Evolutionary conservation across 305 asterid species (phyloP).

Genomic region (Solanum chacoense): DNA sequence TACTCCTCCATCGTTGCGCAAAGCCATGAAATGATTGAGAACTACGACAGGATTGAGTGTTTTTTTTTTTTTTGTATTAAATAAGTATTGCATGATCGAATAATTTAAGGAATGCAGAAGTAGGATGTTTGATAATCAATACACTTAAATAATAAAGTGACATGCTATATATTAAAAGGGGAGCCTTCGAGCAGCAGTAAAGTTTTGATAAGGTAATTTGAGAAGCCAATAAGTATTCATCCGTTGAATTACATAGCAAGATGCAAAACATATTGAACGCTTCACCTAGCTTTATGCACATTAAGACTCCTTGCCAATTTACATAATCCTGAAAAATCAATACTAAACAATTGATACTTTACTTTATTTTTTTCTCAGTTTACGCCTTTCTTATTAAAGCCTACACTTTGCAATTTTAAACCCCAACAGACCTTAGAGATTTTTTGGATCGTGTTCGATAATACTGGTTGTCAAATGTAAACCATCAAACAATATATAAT

Average conservation of each 20-base stretch:
- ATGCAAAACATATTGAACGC: neutral
- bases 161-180: neutral
- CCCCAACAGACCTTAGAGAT: neutral
- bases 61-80: neutral
- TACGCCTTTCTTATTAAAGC: neutral
- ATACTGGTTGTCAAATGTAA: neutral
- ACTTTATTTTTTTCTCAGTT: neutral
- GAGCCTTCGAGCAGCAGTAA: no score
- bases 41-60: neutral
- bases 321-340: neutral
- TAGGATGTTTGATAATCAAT: neutral
- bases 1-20: neutral
- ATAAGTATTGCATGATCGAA: neutral
- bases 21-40: neutral
- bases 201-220: neutral
- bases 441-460: neutral
- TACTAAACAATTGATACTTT: neutral
- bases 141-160: neutral
- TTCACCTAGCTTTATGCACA: neutral
- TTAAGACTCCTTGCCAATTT: neutral
- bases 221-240: neutral
- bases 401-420: neutral
- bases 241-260: neutral
- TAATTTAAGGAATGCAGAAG: neutral
- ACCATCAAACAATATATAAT: neutral